Percentiles rank a stretch among this genome's conserved stretches.
Evolutionary conservation across 495 filamentous ascomycete genomes (phyloP).

Genomic region (Podospora pseudopauciseta): DNA sequence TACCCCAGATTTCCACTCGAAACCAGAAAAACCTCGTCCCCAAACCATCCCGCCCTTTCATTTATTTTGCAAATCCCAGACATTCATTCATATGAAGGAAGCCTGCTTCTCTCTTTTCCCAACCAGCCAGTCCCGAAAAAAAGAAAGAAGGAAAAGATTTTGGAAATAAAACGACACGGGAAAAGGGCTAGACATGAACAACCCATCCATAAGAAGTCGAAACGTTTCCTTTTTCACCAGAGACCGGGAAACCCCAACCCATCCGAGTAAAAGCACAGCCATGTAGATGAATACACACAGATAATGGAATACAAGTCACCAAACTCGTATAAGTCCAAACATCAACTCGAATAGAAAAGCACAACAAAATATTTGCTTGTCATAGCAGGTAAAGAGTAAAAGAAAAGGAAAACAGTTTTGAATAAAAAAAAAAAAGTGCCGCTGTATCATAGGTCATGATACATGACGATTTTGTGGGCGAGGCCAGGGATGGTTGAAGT

Average conservation of each 20-base stretch:
- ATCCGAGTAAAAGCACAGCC: neutral
- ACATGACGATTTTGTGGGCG: slow-evolving; percentile 22
- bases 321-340: neutral
- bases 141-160: neutral
- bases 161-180: neutral
- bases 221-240: neutral
- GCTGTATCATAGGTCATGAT: slow-evolving; percentile 18
- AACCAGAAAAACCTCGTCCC: neutral
- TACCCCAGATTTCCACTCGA: neutral
- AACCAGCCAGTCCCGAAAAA: neutral
- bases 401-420: slow-evolving; percentile 1
- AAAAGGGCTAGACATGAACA: neutral
- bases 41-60: too few species aligned
- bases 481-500: slow-evolving; percentile 34
- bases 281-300: neutral
- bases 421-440: slow-evolving; percentile 9
- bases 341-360: neutral
- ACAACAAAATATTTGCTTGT: neutral
- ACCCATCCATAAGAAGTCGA: neutral
- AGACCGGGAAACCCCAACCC: neutral
- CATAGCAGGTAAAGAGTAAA: slow-evolving; percentile 3
- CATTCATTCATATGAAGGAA: neutral
- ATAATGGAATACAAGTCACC: neutral
- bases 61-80: neutral
- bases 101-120: neutral